Evolutionary conservation across 148 eudicot genomes (phyloP).

Genomic region (Nyssa sinensis): DNA sequence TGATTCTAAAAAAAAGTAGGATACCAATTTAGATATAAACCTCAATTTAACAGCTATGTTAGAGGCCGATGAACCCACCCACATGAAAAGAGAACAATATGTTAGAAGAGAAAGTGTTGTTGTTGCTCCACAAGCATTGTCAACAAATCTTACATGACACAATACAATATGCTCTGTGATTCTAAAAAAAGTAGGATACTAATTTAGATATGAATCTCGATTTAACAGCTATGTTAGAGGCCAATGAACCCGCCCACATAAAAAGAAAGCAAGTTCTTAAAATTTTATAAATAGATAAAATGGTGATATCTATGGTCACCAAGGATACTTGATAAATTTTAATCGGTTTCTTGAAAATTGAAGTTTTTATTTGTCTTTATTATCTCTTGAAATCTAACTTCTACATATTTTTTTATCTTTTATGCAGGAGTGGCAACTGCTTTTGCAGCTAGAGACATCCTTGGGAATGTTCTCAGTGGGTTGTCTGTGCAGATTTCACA

Average conservation of each 20-base stretch:
- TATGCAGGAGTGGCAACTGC: slow-evolving; percentile 94
- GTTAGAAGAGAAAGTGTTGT: neutral
- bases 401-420: neutral
- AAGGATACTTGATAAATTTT: neutral
- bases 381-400: neutral
- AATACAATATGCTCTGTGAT: too few relatives aligned
- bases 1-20: too few relatives aligned
- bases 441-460: slow-evolving; percentile 86
- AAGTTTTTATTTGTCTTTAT: neutral
- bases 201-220: too few relatives aligned
- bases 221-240: too few relatives aligned
- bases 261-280: neutral
- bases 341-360: neutral
- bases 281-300: neutral
- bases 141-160: neutral
- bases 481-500: slow-evolving; percentile 74
- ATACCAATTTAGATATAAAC: too few relatives aligned
- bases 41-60: too few relatives aligned
- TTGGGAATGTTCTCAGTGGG: slow-evolving; percentile 96
- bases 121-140: neutral
- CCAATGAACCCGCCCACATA: too few relatives aligned
- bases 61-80: neutral
- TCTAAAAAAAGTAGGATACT: too few relatives aligned
- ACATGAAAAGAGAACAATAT: neutral
- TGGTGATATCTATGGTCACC: neutral